Conservation (phyloP, 495 filamentous ascomycete species). For the Aspergillus sparsus region DNA sequence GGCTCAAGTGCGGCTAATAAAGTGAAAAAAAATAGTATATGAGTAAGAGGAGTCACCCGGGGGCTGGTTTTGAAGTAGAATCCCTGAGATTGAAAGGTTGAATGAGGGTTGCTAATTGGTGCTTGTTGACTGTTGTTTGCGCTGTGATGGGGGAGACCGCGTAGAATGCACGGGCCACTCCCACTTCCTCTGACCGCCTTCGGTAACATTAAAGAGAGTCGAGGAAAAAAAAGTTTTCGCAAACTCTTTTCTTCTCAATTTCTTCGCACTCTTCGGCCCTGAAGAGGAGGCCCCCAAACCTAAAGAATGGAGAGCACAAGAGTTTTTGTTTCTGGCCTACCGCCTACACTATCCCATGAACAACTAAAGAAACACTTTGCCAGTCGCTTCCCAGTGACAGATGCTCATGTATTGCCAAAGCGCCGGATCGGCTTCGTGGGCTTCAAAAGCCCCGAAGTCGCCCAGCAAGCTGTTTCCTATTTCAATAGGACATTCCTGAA, state of each 20-base stretch:
- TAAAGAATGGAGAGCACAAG: slow-evolving; percentile 58
- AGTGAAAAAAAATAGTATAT: background rate
- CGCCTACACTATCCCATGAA: slow-evolving; percentile 70
- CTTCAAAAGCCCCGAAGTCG: slow-evolving; percentile 80
- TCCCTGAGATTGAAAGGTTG: too few relatives aligned
- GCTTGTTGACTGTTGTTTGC: slow-evolving; percentile 11
- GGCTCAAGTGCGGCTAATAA: background rate
- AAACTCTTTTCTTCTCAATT: slow-evolving; percentile 27
- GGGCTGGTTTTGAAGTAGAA: too few relatives aligned
- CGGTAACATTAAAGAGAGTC: slow-evolving; percentile 34
- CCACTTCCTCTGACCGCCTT: slow-evolving; percentile 37
- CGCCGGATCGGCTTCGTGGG: slow-evolving; percentile 95
- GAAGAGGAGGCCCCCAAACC: slow-evolving; percentile 20
- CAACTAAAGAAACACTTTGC: slow-evolving; percentile 88
- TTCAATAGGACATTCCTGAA: slow-evolving; percentile 94
- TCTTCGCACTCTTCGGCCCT: slow-evolving; percentile 21
- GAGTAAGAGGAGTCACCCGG: too few relatives aligned
- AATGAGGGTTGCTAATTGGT: too few relatives aligned
- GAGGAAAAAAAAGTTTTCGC: slow-evolving; percentile 36
- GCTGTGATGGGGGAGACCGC: slow-evolving; percentile 21
- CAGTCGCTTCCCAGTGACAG: slow-evolving; percentile 73
- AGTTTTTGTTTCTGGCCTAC: slow-evolving; percentile 87
- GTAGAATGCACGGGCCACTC: slow-evolving; percentile 23
- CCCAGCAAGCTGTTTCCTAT: slow-evolving; percentile 80
- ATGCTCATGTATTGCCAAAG: slow-evolving; percentile 83